Percentiles rank a stretch among this genome's conserved stretches.
These are phyloP conservation scores for Salix viminalis DNA, from an alignment of 345 rosid species.

Conservation along the genomic window DNA sequence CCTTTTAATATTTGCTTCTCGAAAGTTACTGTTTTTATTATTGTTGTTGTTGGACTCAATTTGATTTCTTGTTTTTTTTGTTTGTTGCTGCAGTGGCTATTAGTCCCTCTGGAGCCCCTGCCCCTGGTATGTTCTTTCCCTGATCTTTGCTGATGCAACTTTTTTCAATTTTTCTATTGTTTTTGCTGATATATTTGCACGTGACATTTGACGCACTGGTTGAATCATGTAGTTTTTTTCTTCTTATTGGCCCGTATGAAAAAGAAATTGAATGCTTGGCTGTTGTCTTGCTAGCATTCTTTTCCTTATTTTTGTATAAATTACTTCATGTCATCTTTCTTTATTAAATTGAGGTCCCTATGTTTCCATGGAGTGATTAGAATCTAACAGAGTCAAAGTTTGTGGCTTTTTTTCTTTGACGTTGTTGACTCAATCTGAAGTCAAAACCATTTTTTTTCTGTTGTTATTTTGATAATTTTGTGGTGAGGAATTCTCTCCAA, in stretches of 20 bases:
- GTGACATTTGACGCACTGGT: not conserved
- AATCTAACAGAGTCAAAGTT: no score
- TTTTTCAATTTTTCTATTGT: not conserved
- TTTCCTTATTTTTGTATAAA: not conserved
- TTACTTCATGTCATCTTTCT: not conserved
- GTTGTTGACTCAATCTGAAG: not conserved
- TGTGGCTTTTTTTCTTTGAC: not conserved
- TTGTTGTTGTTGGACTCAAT: not conserved
- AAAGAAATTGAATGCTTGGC: not conserved
- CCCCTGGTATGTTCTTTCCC: conserved; percentile 7
- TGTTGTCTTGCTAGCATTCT: not conserved
- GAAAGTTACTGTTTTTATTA: not conserved
- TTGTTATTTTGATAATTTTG: no score
- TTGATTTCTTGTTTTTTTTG: not conserved
- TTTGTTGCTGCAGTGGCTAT: conserved; percentile 37
- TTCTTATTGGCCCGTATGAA: not conserved
- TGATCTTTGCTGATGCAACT: not conserved
- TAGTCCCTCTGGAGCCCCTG: conserved; percentile 24
- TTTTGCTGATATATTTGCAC: not conserved
- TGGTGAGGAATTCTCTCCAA: no score
- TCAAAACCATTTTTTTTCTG: no score
- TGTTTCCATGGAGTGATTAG: not conserved
- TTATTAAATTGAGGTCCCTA: not conserved
- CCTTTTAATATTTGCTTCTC: not conserved
- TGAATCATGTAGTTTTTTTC: not conserved